phyloP scores from a whole-genome alignment of 352 stramenopile genomes.

The Globisporangium cystogenes region DNA sequence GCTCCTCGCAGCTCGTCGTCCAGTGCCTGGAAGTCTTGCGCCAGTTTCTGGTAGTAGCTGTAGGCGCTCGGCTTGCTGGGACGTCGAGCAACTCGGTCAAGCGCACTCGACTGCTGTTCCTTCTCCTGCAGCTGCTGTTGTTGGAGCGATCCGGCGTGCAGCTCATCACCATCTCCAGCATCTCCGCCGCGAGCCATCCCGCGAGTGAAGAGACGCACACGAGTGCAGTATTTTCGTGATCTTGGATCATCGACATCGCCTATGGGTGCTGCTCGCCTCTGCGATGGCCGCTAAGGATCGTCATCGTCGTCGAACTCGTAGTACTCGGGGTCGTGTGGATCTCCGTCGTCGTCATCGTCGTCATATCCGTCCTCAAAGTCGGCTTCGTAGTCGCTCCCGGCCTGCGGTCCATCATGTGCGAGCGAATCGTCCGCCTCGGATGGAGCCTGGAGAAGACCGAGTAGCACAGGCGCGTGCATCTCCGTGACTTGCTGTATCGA shows the following conservation, averaged over 20 bases:
- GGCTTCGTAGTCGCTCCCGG: conserved; percentile 12
- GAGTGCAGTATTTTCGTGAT: conserved; percentile 7
- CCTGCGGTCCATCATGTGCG: neutral
- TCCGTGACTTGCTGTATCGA: no score
- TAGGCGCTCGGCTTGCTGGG: conserved; percentile 27
- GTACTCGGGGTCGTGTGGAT: neutral
- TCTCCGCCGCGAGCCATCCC: conserved; percentile 2
- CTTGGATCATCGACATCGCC: no score
- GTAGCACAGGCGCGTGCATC: neutral
- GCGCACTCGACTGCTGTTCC: neutral
- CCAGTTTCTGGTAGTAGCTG: conserved; percentile 48
- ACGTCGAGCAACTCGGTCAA: neutral
- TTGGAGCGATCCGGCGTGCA: neutral
- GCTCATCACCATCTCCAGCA: conserved; percentile 2
- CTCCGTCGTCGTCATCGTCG: conserved; percentile 6
- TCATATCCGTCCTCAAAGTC: conserved; percentile 17
- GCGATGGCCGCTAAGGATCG: no score
- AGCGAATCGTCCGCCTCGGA: neutral
- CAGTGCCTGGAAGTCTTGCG: conserved; percentile 36
- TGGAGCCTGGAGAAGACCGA: neutral
- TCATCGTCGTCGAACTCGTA: conserved; percentile 11
- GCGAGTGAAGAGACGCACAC: neutral
- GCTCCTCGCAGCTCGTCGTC: conserved; percentile 33
- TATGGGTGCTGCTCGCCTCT: no score
- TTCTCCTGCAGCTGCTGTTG: neutral